Conservation (phyloP, 176 grass and related monocot species). For the Echinochloa phyllopogon region DNA sequence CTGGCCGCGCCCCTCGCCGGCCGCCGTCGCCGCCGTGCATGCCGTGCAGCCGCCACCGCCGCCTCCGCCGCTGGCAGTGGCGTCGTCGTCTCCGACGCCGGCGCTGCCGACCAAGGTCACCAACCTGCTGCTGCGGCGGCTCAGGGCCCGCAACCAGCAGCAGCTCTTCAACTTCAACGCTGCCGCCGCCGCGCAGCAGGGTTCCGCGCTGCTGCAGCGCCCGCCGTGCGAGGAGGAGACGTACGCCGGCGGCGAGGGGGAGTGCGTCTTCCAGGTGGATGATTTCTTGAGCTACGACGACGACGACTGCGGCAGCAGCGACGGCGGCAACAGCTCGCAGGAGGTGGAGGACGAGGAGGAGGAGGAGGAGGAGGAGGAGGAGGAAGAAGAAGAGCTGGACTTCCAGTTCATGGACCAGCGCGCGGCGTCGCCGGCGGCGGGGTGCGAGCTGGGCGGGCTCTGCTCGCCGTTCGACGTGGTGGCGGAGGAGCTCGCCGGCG, state of each 20-base stretch:
- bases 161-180: slow-evolving; percentile 13
- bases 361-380: not conserved
- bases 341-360: slow-evolving; percentile 40
- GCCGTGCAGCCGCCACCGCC: not conserved
- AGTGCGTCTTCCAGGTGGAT: slow-evolving; percentile 52
- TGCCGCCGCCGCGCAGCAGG: slow-evolving; percentile 5
- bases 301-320: slow-evolving; percentile 38
- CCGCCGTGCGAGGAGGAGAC: not conserved
- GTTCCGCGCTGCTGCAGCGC: not conserved
- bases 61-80: not conserved
- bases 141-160: slow-evolving; percentile 40
- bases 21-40: slow-evolving; percentile 6
- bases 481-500: slow-evolving; percentile 31
- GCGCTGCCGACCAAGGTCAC: slow-evolving; percentile 56
- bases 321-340: slow-evolving; percentile 9
- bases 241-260: slow-evolving; percentile 14
- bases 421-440: slow-evolving; percentile 22
- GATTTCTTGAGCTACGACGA: slow-evolving; percentile 52
- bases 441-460: slow-evolving; percentile 29
- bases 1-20: slow-evolving; percentile 35
- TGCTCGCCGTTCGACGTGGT: slow-evolving; percentile 72
- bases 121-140: slow-evolving; percentile 45
- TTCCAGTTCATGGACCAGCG: slow-evolving; percentile 71
- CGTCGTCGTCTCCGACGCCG: not conserved
- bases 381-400: slow-evolving; percentile 46